These are phyloP conservation scores for Phytopythium mirpurense DNA, from an alignment of 352 stramenopile genomes.

Conservation along the genomic window DNA sequence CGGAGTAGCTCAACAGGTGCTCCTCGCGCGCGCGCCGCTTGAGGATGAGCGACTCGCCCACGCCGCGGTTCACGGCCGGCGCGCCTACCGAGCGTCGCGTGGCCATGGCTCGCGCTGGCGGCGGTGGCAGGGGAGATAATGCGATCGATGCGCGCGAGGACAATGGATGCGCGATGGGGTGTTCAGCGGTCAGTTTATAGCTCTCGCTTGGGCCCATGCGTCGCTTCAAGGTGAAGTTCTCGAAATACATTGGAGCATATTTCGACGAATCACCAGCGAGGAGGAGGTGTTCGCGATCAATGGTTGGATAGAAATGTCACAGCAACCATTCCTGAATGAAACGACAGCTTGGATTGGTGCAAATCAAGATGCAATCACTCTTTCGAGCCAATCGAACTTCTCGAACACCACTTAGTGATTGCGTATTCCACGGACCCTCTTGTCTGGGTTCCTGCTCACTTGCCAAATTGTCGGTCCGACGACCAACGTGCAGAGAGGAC, in stretches of 20 bases:
- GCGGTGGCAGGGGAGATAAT: no score
- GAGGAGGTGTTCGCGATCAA: background rate
- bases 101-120: background rate
- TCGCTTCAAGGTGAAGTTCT: background rate
- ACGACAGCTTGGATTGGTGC: background rate
- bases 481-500: background rate
- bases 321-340: background rate
- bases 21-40: constrained; percentile 71
- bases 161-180: background rate
- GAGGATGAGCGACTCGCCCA: constrained; percentile 67
- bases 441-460: constrained; percentile 7
- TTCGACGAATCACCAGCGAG: background rate
- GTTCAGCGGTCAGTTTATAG: background rate
- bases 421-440: constrained; percentile 4
- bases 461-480: constrained; percentile 18
- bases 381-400: constrained; percentile 5
- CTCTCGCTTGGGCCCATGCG: background rate
- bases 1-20: constrained; percentile 40
- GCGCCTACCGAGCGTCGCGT: constrained; percentile 3
- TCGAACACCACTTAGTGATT: background rate
- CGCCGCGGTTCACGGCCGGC: constrained; percentile 28
- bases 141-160: no score
- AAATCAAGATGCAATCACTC: background rate
- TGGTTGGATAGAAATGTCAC: background rate
- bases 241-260: background rate